Conservation (phyloP, 192 early-diverging fungal genomes). For the Lunasporangiospora selenospora region DNA sequence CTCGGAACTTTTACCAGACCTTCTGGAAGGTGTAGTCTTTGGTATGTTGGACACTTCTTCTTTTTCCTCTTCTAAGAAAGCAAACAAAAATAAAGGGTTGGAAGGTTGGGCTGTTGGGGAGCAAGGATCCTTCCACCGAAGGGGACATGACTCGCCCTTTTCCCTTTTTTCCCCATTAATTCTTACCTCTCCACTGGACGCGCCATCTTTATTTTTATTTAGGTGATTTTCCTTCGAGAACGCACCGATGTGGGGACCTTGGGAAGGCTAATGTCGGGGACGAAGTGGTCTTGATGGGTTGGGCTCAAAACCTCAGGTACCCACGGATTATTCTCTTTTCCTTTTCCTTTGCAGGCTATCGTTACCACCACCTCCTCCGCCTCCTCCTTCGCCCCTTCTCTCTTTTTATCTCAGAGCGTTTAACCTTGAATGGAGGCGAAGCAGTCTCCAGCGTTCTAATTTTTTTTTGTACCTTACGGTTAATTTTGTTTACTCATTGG, state of each 20-base stretch:
- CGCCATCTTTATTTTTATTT: background rate
- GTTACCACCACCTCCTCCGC: too few relatives aligned
- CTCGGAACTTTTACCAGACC: slow-evolving; percentile 5
- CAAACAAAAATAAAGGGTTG: background rate
- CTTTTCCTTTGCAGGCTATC: too few relatives aligned
- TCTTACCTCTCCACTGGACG: background rate
- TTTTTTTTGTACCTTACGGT: too few relatives aligned
- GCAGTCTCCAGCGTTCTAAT: too few relatives aligned
- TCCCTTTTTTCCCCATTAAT: background rate
- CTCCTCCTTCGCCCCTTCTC: too few relatives aligned
- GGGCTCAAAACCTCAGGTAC: slow-evolving; percentile 72
- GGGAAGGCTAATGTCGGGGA: slow-evolving; percentile 61
- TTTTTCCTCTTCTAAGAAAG: background rate
- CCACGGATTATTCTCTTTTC: too few relatives aligned
- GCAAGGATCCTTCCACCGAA: too few relatives aligned
- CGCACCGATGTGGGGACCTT: slow-evolving; percentile 87
- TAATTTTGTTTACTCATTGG: too few relatives aligned
- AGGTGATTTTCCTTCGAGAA: slow-evolving; percentile 58
- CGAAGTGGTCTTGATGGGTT: slow-evolving; percentile 75
- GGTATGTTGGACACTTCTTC: slow-evolving; percentile 6
- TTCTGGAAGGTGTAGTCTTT: slow-evolving; percentile 26
- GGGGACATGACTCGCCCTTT: too few relatives aligned
- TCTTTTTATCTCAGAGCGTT: too few relatives aligned
- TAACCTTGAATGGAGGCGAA: too few relatives aligned
- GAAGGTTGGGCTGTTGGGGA: background rate